phyloP scores from a whole-genome alignment of 768 basidiomycete genomes.

The Auriscalpium orientale region DNA sequence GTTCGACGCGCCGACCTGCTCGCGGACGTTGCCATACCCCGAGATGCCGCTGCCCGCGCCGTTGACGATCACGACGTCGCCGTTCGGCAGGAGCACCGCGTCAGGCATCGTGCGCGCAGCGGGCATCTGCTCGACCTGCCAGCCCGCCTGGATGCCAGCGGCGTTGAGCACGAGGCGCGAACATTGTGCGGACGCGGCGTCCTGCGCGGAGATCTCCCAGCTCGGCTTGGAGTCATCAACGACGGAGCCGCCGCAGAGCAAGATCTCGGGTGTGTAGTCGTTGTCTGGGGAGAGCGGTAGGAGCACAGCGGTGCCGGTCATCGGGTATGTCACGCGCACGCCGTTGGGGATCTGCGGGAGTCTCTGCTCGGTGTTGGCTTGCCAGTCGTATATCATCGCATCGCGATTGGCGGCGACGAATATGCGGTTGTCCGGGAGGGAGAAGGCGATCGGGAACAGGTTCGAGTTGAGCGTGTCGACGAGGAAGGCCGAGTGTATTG shows the following conservation, averaged over 20 bases:
- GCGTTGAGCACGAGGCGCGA: conserved; percentile 59
- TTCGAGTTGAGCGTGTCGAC: conserved; percentile 73
- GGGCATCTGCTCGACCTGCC: conserved; percentile 73
- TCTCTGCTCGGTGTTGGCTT: conserved; percentile 46
- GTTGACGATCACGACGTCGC: conserved; percentile 67
- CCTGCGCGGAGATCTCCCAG: conserved; percentile 62
- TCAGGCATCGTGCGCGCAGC: conserved; percentile 71
- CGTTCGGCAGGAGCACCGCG: conserved; percentile 74
- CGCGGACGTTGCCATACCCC: conserved; percentile 67
- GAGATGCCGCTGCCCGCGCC: conserved; percentile 68
- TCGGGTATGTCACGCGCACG: conserved; percentile 76
- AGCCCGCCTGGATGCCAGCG: conserved; percentile 56
- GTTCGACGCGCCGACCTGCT: conserved; percentile 69
- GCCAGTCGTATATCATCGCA: conserved; percentile 77
- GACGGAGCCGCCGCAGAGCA: conserved; percentile 72
- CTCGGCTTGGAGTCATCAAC: conserved; percentile 53
- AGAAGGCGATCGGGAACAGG: conserved; percentile 71
- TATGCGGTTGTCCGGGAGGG: conserved; percentile 59
- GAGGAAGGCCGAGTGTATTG: conserved; percentile 57
- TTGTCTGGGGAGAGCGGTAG: conserved; percentile 61
- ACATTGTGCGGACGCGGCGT: conserved; percentile 67
- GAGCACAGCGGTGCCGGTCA: conserved; percentile 68
- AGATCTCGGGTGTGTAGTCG: conserved; percentile 57
- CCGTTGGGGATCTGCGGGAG: conserved; percentile 70
- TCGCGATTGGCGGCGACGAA: conserved; percentile 77